These are phyloP conservation scores for Candida ovalis DNA, from an alignment of 805 yeast species.

Conservation along the genomic window DNA sequence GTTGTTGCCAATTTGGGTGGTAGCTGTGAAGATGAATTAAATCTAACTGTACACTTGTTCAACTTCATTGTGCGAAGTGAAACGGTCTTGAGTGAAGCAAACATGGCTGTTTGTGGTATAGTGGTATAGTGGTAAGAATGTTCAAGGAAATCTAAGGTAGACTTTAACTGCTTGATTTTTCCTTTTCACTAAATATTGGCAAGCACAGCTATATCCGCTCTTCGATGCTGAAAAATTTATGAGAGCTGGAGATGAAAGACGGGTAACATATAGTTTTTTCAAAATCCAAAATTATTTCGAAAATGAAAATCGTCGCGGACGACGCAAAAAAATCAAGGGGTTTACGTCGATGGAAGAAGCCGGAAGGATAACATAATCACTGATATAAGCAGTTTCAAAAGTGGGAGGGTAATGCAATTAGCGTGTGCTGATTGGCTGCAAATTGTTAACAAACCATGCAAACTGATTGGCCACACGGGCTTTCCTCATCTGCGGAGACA, in stretches of 20 bases:
- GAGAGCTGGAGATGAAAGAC: not conserved
- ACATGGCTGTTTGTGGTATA: not conserved
- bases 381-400: too few relatives aligned
- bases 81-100: not conserved
- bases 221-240: not conserved
- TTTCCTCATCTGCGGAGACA: not conserved
- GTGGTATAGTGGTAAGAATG: too few relatives aligned
- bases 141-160: too few relatives aligned
- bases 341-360: too few relatives aligned
- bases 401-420: not conserved
- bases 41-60: not conserved
- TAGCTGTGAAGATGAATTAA: slow-evolving; percentile 4
- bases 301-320: too few relatives aligned
- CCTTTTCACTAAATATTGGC: too few relatives aligned
- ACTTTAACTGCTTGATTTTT: too few relatives aligned
- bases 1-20: slow-evolving; percentile 29
- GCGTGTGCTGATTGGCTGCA: not conserved
- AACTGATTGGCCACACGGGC: not conserved
- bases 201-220: too few relatives aligned
- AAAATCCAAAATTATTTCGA: too few relatives aligned
- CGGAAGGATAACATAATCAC: too few relatives aligned
- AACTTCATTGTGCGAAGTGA: not conserved
- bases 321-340: too few relatives aligned
- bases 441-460: not conserved
- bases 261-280: not conserved